These are phyloP conservation scores for Naganishia sp. DNA, from an alignment of 1,284 basidiomycete genomes.

Conservation along the genomic window DNA sequence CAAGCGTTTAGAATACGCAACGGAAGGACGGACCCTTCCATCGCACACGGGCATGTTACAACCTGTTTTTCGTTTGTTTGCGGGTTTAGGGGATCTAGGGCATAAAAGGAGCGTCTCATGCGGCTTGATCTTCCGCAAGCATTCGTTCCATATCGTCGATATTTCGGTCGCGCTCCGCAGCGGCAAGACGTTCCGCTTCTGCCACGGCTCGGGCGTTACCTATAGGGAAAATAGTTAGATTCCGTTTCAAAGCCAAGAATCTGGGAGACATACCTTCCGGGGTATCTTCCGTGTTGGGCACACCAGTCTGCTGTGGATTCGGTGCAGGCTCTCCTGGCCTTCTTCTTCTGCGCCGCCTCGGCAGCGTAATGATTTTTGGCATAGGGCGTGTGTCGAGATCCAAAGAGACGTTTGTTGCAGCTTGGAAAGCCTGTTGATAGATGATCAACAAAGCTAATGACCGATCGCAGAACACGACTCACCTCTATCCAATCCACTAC, in stretches of 20 bases:
- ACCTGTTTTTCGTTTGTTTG: constrained; percentile 1
- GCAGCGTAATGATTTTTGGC: constrained; percentile 69
- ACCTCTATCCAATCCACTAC: constrained; percentile 98
- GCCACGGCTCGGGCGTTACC: constrained; percentile 47
- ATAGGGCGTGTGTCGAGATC: constrained; percentile 88
- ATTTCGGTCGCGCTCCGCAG: constrained; percentile 7
- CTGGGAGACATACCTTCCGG: constrained; percentile 29
- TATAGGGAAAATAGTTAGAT: constrained; percentile 37
- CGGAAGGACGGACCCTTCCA: too few species aligned
- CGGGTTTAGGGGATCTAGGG: not conserved
- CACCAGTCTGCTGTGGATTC: constrained; percentile 33
- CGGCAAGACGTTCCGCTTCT: constrained; percentile 38
- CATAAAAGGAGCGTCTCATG: constrained; percentile 2
- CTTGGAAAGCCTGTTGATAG: constrained; percentile 72
- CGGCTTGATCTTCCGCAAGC: constrained; percentile 53
- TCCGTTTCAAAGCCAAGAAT: not conserved
- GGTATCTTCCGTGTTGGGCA: constrained; percentile 31
- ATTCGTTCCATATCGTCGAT: constrained; percentile 47
- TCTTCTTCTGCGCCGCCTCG: constrained; percentile 55
- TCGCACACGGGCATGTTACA: too few species aligned
- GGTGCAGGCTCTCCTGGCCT: constrained; percentile 34
- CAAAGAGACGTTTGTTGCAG: constrained; percentile 86
- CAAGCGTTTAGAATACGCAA: too few species aligned
- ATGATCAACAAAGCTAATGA: not conserved
- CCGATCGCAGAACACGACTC: constrained; percentile 37